Conservation (phyloP, 1,139 yeast genomes). For the Pneumocystis carinii region DNA sequence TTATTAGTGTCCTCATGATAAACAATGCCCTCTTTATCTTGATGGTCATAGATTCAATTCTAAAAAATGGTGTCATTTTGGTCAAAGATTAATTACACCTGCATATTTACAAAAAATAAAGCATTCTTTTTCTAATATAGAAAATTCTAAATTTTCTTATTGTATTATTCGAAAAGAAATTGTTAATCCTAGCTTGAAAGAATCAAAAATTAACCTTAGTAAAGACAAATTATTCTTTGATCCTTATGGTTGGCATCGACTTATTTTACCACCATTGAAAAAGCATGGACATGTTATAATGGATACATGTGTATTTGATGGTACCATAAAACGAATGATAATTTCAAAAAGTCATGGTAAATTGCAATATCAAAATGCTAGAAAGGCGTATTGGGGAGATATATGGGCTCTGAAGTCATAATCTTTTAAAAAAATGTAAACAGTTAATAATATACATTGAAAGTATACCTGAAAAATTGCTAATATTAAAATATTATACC, state of each 20-base stretch:
- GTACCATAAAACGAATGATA: slow-evolving; percentile 52
- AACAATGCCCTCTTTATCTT: slow-evolving; percentile 65
- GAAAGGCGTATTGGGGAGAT: slow-evolving; percentile 76
- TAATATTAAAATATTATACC: too few species aligned
- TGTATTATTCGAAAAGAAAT: slow-evolving; percentile 50
- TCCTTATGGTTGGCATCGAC: slow-evolving; percentile 49
- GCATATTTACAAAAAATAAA: slow-evolving; percentile 31
- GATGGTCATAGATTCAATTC: slow-evolving; percentile 32
- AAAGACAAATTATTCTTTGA: slow-evolving; percentile 22
- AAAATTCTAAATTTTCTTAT: slow-evolving; percentile 62
- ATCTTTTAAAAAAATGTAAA: not conserved
- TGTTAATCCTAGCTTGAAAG: slow-evolving; percentile 4
- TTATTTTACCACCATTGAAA: slow-evolving; percentile 57
- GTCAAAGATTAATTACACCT: slow-evolving; percentile 63
- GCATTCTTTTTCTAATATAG: slow-evolving; percentile 33
- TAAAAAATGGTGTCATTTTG: slow-evolving; percentile 61
- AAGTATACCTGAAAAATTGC: not conserved
- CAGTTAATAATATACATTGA: not conserved
- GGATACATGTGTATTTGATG: slow-evolving; percentile 67
- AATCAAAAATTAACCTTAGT: not conserved
- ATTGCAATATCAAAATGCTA: slow-evolving; percentile 72
- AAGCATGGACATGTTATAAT: slow-evolving; percentile 70
- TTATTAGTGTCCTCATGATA: slow-evolving; percentile 89
- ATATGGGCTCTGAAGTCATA: slow-evolving; percentile 24
- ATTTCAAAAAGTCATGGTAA: slow-evolving; percentile 60